Evolutionary conservation across 176 grass and related monocot genomes (phyloP), one percentile per base, ranked within the genome.

Genomic region (Calamus simplicifolius): DNA sequence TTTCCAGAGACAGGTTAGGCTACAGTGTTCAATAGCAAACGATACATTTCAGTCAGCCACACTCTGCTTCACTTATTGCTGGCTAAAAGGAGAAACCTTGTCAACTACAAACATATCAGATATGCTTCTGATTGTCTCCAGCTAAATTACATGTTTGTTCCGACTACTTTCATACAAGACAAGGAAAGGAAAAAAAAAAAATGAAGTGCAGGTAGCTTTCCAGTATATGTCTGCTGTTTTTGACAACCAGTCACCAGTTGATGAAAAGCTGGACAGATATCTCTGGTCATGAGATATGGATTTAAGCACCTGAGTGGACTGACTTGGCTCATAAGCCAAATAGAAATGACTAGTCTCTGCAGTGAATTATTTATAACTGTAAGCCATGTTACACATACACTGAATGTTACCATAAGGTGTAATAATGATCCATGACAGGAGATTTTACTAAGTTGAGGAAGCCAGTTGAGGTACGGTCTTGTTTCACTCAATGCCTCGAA

Each of bases 211-310:
- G 59, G 64, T 59, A 51, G 43, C 18, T 25, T 26, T 5, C 31
- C 19, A 18, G 70, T 66, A 30, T 76, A 76, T 61, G 59, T 82
- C 16, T 82, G 61, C 53, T 76, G 73, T 53, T 67, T 54, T 63
- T 82, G 79, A 67, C 67, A 60, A 15, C 5, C 56, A 2, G 0
- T 76, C 72, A n/a, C 10, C 51, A 5, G 0, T 13, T 23, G 79
- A 82, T 61, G 67, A 71, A 31, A 64, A 67, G 2, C 50, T 82
- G 10, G 67, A 59, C n/a, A 76, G 35, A 19, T 52, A 70, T 21
- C 23, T 82, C 1, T 49, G 18, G 53, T 72, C 6, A 35, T 81
- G 26, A 64, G 49, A 50, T 48, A 30, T 63, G 35, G 35, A 43
- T 43, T 43, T 13, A 2, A 13, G 35, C 12, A 2, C 12, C 7